Conservation (phyloP, 2,329 filamentous ascomycete genomes). For the Fusarium verrucosum region DNA sequence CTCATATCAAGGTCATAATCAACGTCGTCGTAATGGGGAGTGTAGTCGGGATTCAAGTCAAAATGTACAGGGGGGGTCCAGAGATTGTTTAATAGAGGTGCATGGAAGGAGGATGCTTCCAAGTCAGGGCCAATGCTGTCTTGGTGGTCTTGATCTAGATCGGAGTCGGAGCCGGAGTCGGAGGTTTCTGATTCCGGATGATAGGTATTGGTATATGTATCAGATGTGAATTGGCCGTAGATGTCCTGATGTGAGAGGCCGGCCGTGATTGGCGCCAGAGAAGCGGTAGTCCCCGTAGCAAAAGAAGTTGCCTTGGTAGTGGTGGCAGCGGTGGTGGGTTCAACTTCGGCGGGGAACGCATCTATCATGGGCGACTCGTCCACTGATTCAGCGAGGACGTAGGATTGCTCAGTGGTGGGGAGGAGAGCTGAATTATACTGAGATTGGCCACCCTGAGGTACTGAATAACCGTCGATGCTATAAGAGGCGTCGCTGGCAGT, state of each 20-base stretch:
- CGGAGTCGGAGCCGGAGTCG: slow-evolving; percentile 1
- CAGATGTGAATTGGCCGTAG: slow-evolving; percentile 7
- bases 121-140: slow-evolving; percentile 15
- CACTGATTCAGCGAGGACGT: slow-evolving; percentile 9
- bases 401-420: slow-evolving; percentile 9
- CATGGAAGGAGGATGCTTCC: slow-evolving; percentile 9
- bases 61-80: slow-evolving; percentile 9
- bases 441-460: slow-evolving; percentile 13
- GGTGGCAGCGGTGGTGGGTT: slow-evolving; percentile 18
- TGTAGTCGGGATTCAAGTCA: slow-evolving; percentile 15
- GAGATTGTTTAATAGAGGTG: slow-evolving; percentile 13
- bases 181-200: slow-evolving; percentile 9
- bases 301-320: slow-evolving; percentile 20
- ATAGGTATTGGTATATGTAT: slow-evolving; percentile 1
- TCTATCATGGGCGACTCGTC: slow-evolving; percentile 37
- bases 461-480: slow-evolving; percentile 5
- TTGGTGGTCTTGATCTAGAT: slow-evolving; percentile 11
- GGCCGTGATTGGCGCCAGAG: slow-evolving; percentile 1
- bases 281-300: slow-evolving; percentile 6
- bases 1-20: slow-evolving; percentile 49
- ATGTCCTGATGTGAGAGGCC: slow-evolving; percentile 6
- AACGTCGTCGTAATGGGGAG: slow-evolving; percentile 25
- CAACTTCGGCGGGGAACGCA: slow-evolving; percentile 23
- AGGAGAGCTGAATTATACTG: slow-evolving; percentile 3
- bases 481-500: slow-evolving; percentile 9